These are phyloP conservation scores for Cochlearia excelsa DNA, from an alignment of 345 rosid species.

Conservation along the genomic window DNA sequence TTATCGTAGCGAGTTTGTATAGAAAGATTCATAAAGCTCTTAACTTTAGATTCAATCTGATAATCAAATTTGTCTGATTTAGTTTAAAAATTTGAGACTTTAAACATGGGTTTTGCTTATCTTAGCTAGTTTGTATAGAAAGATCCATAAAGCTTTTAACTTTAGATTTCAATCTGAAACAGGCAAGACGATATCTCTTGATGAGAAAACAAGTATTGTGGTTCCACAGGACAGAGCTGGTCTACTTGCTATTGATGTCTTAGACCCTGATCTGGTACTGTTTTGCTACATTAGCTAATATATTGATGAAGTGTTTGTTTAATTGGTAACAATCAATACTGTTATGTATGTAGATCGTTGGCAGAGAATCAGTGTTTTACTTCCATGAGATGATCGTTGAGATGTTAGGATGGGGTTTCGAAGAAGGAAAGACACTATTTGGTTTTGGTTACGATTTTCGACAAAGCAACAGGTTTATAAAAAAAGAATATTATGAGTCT, in stretches of 20 bases:
- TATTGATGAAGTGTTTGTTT: not conserved
- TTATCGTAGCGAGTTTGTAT: not conserved
- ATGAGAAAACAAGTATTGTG: constrained; percentile 53
- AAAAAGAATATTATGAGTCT: not conserved
- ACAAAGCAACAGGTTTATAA: constrained; percentile 82
- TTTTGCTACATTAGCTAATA: not conserved
- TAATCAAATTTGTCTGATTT: too few relatives aligned
- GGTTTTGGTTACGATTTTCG: constrained; percentile 98
- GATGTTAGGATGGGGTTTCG: constrained; percentile 92
- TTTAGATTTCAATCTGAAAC: constrained; percentile 23
- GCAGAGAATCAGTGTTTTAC: constrained; percentile 78
- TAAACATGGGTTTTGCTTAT: not conserved
- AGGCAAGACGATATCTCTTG: constrained; percentile 75
- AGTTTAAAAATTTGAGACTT: not conserved
- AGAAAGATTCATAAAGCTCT: not conserved
- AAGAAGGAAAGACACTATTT: constrained; percentile 89
- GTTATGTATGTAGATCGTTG: constrained; percentile 53
- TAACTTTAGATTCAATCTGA: too few relatives aligned
- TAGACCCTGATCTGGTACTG: constrained; percentile 95
- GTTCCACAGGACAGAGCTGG: constrained; percentile 96
- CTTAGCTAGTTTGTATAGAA: not conserved
- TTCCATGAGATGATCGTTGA: constrained; percentile 94
- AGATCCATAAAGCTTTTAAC: not conserved
- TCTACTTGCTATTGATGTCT: constrained; percentile 69
- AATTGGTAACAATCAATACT: not conserved